Conservation (phyloP, 2,329 filamentous ascomycete species). For the Ascochyta rabiei region DNA sequence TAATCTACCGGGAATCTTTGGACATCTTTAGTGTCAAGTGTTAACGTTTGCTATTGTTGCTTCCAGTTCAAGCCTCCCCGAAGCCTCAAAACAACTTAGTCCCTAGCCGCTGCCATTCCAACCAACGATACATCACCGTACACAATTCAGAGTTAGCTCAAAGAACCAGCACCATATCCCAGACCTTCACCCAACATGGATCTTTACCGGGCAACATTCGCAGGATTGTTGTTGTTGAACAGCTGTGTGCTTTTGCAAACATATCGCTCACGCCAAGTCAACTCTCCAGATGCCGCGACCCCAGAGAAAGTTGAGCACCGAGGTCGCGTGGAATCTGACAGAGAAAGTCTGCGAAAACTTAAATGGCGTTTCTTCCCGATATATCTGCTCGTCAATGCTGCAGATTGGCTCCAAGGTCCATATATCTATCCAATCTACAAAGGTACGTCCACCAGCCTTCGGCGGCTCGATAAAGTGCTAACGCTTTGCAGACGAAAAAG, state of each 20-base stretch:
- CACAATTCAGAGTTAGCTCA: background rate
- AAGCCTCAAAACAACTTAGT: background rate
- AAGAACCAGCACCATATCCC: background rate
- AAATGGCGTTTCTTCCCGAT: conserved; percentile 53
- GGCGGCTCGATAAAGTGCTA: background rate
- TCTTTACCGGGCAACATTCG: conserved; percentile 40
- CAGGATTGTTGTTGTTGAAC: conserved; percentile 35
- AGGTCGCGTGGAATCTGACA: conserved; percentile 31
- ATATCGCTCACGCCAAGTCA: conserved; percentile 27
- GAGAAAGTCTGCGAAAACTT: conserved; percentile 43
- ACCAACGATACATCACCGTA: background rate
- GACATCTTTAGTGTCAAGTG: background rate
- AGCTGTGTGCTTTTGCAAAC: conserved; percentile 34
- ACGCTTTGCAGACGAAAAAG: conserved; percentile 49
- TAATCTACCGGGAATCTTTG: background rate
- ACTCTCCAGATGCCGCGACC: conserved; percentile 7
- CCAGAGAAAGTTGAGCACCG: conserved; percentile 33
- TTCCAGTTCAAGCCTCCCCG: background rate
- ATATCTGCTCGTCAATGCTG: conserved; percentile 52
- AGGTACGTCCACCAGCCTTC: conserved; percentile 25
- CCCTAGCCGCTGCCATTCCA: background rate
- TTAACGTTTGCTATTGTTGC: background rate
- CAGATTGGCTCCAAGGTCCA: conserved; percentile 58
- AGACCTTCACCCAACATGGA: conserved; percentile 31
- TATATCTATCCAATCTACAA: conserved; percentile 61